phyloP scores from a whole-genome alignment of 148 eudicot species.

The Rhododendron mucronatum region DNA sequence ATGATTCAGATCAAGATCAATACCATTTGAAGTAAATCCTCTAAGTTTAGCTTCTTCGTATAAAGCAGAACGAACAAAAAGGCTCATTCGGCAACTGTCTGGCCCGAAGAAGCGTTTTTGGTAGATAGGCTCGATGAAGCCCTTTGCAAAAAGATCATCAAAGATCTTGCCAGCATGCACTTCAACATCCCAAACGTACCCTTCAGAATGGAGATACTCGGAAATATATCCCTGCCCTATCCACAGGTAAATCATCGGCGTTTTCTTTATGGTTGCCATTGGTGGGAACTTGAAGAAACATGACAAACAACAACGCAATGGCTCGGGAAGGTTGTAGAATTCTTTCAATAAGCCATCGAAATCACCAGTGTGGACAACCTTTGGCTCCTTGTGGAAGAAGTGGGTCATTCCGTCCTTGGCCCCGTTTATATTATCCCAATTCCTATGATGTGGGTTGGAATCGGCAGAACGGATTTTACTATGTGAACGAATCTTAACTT shows the following conservation, averaged over 20 bases:
- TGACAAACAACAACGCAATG: not conserved
- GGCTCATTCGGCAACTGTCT: too few relatives aligned
- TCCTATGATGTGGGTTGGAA: not conserved
- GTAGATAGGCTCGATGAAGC: conserved; percentile 15
- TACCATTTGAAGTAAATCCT: too few relatives aligned
- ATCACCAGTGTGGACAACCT: not conserved
- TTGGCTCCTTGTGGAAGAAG: not conserved
- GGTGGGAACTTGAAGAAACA: not conserved
- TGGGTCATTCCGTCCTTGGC: not conserved
- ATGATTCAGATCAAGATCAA: not conserved
- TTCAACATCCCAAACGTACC: not conserved
- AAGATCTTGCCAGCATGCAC: conserved; percentile 12
- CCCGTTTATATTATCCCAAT: not conserved
- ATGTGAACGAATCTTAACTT: not conserved
- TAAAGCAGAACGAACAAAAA: too few relatives aligned
- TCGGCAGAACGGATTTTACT: not conserved
- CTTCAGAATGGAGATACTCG: too few relatives aligned
- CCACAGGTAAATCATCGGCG: not conserved
- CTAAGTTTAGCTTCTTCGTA: too few relatives aligned
- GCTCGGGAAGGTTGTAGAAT: not conserved
- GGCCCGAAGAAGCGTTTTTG: too few relatives aligned
- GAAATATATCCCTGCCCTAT: not conserved
- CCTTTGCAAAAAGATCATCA: conserved; percentile 13
- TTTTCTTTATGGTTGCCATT: not conserved
- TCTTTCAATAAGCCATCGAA: too few relatives aligned